Evolutionary conservation across 495 filamentous ascomycete species (phyloP).

Genomic region (Penicillium chermesinum): DNA sequence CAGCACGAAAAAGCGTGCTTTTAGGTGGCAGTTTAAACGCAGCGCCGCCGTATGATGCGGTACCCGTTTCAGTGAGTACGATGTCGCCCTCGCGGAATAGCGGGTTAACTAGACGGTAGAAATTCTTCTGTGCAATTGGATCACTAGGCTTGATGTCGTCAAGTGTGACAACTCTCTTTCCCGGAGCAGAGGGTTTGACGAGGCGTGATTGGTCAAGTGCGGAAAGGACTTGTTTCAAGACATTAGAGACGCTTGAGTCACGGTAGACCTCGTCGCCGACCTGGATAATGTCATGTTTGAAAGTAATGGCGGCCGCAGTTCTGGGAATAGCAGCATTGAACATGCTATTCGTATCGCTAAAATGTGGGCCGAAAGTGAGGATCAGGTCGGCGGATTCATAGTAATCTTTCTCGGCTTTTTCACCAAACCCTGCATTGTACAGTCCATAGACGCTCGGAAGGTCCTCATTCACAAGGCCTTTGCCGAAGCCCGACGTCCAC

Average conservation of each 20-base stretch:
- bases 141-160: constrained; percentile 14
- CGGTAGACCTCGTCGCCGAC: constrained; percentile 23
- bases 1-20: constrained; percentile 28
- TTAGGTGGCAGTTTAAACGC: constrained; percentile 25
- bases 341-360: constrained; percentile 36
- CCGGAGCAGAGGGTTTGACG: constrained; percentile 10
- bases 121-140: constrained; percentile 26
- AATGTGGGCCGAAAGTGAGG: constrained; percentile 29
- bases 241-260: constrained; percentile 15
- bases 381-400: constrained; percentile 31
- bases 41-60: constrained; percentile 30
- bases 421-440: constrained; percentile 27
- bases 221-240: constrained; percentile 18
- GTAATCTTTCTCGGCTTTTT: constrained; percentile 17
- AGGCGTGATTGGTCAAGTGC: constrained; percentile 18
- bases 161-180: constrained; percentile 7
- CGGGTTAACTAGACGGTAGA: constrained; percentile 25
- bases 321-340: constrained; percentile 27
- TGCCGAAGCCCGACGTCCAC: constrained; percentile 31
- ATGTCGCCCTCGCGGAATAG: constrained; percentile 34
- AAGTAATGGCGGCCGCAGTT: constrained; percentile 20
- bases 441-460: constrained; percentile 32
- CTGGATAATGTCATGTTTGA: constrained; percentile 25
- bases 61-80: constrained; percentile 40
- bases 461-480: constrained; percentile 34